These are phyloP conservation scores for Metschnikowia chrysomelidarum DNA, from an alignment of 805 yeast species.

Conservation along the genomic window DNA sequence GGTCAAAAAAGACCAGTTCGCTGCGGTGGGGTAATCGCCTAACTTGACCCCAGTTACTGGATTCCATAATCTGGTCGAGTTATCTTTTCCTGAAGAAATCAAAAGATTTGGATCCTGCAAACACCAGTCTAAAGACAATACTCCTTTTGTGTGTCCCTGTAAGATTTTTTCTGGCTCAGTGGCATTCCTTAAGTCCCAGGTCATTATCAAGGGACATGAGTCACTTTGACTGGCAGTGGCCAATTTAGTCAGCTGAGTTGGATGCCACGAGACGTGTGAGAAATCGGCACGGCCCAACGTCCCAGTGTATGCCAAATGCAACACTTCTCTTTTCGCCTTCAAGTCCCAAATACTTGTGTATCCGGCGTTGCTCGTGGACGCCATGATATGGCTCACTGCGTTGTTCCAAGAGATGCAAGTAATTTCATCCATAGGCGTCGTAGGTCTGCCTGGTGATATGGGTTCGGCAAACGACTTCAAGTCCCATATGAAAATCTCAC, in stretches of 20 bases:
- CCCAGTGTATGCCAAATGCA: slow-evolving; percentile 74
- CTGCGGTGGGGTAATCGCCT: slow-evolving; percentile 87
- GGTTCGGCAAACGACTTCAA: slow-evolving; percentile 58
- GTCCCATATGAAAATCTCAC: slow-evolving; percentile 92
- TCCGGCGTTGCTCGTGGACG: slow-evolving; percentile 82
- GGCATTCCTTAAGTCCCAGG: slow-evolving; percentile 95
- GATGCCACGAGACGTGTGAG: slow-evolving; percentile 93
- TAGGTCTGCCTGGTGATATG: slow-evolving; percentile 71
- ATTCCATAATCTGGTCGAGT: slow-evolving; percentile 86
- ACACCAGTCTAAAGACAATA: slow-evolving; percentile 93
- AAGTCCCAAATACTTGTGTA: slow-evolving; percentile 93
- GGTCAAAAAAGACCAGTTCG: slow-evolving; percentile 92
- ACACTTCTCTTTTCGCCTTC: slow-evolving; percentile 80
- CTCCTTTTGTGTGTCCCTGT: slow-evolving; percentile 83
- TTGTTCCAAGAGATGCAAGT: slow-evolving; percentile 88
- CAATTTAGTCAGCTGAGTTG: slow-evolving; percentile 78
- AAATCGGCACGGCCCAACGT: slow-evolving; percentile 61
- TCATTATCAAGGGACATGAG: slow-evolving; percentile 69
- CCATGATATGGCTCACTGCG: slow-evolving; percentile 78
- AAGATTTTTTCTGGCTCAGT: slow-evolving; percentile 81
- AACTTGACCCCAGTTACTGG: slow-evolving; percentile 69
- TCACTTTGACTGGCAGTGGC: slow-evolving; percentile 87
- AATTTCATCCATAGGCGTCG: slow-evolving; percentile 79
- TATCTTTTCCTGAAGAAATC: slow-evolving; percentile 91
- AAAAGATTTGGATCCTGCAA: slow-evolving; percentile 71